A percentile compares a stretch with the other conserved stretches of the same genome.
Conservation (phyloP, 106 monocot genomes). For the Dendrobium nobile region DNA sequence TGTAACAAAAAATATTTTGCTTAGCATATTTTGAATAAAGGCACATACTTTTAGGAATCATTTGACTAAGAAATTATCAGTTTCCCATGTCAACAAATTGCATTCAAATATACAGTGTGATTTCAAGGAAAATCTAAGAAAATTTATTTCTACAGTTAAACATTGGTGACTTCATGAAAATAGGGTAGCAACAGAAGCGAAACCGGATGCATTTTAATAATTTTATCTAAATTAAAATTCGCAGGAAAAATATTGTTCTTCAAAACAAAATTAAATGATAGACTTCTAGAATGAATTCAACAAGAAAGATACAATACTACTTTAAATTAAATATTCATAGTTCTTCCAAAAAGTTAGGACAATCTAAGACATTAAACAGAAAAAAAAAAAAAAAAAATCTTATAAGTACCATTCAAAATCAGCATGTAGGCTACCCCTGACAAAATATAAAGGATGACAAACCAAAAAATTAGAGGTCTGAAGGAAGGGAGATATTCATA, state of each 20-base stretch:
- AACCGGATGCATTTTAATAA: background rate
- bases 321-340: background rate
- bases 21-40: background rate
- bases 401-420: too few species aligned
- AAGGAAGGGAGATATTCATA: too few species aligned
- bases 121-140: background rate
- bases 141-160: background rate
- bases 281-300: background rate
- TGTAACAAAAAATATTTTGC: conserved; percentile 15
- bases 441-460: too few species aligned
- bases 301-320: background rate
- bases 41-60: background rate
- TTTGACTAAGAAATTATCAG: background rate
- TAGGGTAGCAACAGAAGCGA: background rate
- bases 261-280: background rate
- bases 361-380: background rate
- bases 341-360: background rate
- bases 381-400: background rate
- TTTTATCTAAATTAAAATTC: background rate
- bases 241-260: background rate
- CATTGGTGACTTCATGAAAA: background rate
- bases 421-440: too few species aligned
- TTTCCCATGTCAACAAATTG: background rate
- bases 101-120: background rate
- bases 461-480: too few species aligned